Evolutionary conservation across 441 rosid genomes (phyloP), one percentile per base, ranked within the genome.

Genomic region (Croton laevigatus): DNA sequence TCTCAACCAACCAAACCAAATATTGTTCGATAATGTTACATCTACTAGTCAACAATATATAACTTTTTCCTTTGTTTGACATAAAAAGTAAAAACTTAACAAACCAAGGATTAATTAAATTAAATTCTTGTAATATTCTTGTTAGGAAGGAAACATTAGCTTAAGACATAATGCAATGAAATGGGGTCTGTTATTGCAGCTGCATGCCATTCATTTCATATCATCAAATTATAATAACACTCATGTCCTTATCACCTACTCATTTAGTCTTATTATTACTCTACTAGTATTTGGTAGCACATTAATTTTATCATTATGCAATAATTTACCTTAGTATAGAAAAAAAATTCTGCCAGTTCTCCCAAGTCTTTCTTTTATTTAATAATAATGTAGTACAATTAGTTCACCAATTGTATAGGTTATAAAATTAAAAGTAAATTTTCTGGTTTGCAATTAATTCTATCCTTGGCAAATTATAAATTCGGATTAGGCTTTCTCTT

Each of bases 171-270:
- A n/a, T 22, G n/a, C n/a, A n/a, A 9, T 40, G n/a, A n/a, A 27
- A 27, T 27, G 32, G 34, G 4, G 73, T 73, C 72, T 9, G 78
- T 78, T 75, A 64, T 27, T 27, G 2, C 32, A 27, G 32, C 32
- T 27, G 32, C 32, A 27, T 1, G 14, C 49, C 67, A 40, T 76
- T 73, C 79, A 76, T 80, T 69, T 83, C 79, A 76, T 59, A 37
- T 74, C 64, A 59, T 59, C 19, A 52, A 68, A 27, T 27, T 27
- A 27, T 27, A 27, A 27, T 27, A 51, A 46, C 36, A 7, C 10
- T 34, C 8, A 44, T 14, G 67, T 57, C 44, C 22, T 11, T 52
- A 54, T 70, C 71, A 55, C n/a, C 48, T 36, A 54, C 17, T 62
- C 52, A 19, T 51, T 52, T 32, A 17, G 17, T 48, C 40, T 23